Conservation (phyloP, 2,329 filamentous ascomycete species). For the Aspergillus fumigatiaffinis region DNA sequence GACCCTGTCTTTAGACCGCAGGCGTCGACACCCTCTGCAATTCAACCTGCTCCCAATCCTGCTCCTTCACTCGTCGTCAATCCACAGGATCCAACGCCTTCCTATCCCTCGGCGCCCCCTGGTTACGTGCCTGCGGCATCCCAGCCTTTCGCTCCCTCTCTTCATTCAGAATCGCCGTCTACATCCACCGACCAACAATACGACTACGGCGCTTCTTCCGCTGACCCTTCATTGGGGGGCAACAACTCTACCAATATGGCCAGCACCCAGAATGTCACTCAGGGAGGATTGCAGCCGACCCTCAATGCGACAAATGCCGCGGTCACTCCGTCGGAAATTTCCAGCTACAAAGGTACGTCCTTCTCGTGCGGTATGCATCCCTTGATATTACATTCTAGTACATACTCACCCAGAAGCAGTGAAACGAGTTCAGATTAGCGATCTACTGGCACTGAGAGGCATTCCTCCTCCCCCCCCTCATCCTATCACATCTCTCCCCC, state of each 20-base stretch:
- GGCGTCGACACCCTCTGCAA: slow-evolving; percentile 60
- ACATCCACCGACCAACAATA: slow-evolving; percentile 50
- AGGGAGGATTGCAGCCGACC: slow-evolving; percentile 24
- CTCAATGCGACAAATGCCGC: slow-evolving; percentile 18
- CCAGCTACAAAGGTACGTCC: slow-evolving; percentile 49
- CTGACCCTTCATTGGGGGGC: slow-evolving; percentile 65
- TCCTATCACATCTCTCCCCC: slow-evolving; percentile 44
- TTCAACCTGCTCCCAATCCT: slow-evolving; percentile 56
- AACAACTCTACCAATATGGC: slow-evolving; percentile 29
- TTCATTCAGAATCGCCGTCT: slow-evolving; percentile 35
- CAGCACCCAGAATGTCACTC: slow-evolving; percentile 31
- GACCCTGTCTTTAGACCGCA: slow-evolving; percentile 70
- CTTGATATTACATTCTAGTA: background rate
- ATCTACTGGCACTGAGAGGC: slow-evolving; percentile 64
- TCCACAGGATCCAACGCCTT: slow-evolving; percentile 32
- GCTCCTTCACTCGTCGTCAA: slow-evolving; percentile 40
- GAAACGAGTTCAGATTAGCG: slow-evolving; percentile 67
- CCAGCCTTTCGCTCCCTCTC: slow-evolving; percentile 37
- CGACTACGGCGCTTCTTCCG: slow-evolving; percentile 55
- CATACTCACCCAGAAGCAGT: slow-evolving; percentile 38
- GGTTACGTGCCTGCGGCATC: slow-evolving; percentile 38
- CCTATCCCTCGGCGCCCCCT: slow-evolving; percentile 36
- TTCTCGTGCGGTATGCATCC: background rate
- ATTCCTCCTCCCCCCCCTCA: slow-evolving; percentile 56
- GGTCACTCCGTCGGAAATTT: slow-evolving; percentile 34